Evolutionary conservation across 1,284 basidiomycete genomes (phyloP), one percentile per base, ranked within the genome.

Genomic region (Boletellus sp.): DNA sequence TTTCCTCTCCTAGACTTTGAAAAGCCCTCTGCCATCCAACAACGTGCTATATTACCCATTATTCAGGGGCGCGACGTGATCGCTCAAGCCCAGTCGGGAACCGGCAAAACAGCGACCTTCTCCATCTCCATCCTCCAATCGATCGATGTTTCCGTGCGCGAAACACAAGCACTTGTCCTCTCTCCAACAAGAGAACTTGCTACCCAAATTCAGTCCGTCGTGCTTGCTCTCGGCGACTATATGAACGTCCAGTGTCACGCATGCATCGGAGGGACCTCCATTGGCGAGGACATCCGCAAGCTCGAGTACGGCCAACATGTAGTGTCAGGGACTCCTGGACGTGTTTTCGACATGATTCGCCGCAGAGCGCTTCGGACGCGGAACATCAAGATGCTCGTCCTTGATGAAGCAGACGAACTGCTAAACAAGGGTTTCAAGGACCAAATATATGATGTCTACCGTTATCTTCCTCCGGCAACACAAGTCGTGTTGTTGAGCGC

Each of bases 211-310:
- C 95, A 99, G 71, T 94, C 89, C n/a, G 95, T 99, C 53, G 86
- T 99, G 10, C 83, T 99, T 42, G 96, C 96, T 7, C 75, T 99
- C 16, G 95, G 96, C 36, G 96, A 98, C 74, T 97, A 98, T 68
- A 94, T 98, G 92, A 98, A 97, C 65, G 92, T 99, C 19, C 93
- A 97, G 60, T 98, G 95, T 69, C 95, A 99, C 67, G 96, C 96
- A 29, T 99, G 95, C 71, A 97, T 99, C 61, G 95, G 95, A 44
- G 96, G 96, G 29, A 98, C 94, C 4, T 93, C 90, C 29, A 91
- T 99, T 54, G 93, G 95, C 20, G 96, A 99, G 72, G 96, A 99
- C 65, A 99, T 99, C 61, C 82, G 92, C 57, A 99, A 99, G 73
- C 82, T 99, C 47, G 94, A 98, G 70, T 94, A 98, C 55, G 96